Evolutionary conservation across 2,329 filamentous ascomycete genomes (phyloP).

Genomic region (Mycosphaerelloides madeirae): DNA sequence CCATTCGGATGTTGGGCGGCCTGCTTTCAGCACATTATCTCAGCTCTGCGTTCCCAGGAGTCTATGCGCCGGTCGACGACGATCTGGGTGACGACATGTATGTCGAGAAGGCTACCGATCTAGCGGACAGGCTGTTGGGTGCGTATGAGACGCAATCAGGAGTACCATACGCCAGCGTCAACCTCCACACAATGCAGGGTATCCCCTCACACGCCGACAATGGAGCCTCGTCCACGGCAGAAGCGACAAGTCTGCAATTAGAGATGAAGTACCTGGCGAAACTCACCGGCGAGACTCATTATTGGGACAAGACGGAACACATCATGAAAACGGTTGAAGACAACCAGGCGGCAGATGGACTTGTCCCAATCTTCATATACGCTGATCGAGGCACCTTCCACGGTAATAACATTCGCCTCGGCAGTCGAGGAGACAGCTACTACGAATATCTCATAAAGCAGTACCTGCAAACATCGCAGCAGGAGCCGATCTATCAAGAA

Average conservation of each 20-base stretch:
- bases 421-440: constrained; percentile 93
- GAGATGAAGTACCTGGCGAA: constrained; percentile 97
- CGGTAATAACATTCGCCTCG: constrained; percentile 81
- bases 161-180: constrained; percentile 85
- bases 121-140: constrained; percentile 79
- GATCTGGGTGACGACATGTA: constrained; percentile 82
- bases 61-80: constrained; percentile 66
- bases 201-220: constrained; percentile 77
- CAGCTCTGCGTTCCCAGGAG: constrained; percentile 73
- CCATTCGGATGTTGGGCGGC: constrained; percentile 93
- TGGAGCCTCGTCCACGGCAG: constrained; percentile 88
- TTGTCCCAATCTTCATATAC: constrained; percentile 88
- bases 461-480: constrained; percentile 84
- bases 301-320: constrained; percentile 87
- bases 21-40: constrained; percentile 91
- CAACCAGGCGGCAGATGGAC: constrained; percentile 71
- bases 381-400: constrained; percentile 73
- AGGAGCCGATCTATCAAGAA: constrained; percentile 79
- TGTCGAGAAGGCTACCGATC: constrained; percentile 88
- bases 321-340: constrained; percentile 88
- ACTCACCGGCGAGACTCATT: constrained; percentile 84
- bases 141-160: constrained; percentile 86
- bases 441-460: constrained; percentile 99
- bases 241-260: constrained; percentile 85
- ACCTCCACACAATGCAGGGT: constrained; percentile 71